Evolutionary conservation across 495 filamentous ascomycete species (phyloP).

Genomic region (Geoglossum glabrum): DNA sequence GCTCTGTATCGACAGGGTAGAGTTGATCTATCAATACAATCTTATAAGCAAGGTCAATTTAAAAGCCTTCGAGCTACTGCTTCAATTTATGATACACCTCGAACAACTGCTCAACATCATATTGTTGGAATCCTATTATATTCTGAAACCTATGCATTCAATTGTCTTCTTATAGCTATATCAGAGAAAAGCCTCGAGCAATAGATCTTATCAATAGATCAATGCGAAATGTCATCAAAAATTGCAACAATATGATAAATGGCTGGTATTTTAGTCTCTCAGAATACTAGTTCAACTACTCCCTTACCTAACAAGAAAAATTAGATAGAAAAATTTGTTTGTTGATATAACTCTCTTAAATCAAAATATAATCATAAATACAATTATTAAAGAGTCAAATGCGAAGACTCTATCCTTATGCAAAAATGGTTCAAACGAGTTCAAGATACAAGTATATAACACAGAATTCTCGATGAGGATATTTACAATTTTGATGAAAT

Average conservation of each 20-base stretch:
- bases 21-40: not conserved
- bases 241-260: not conserved
- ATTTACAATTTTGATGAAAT: slow-evolving; percentile 8
- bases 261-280: not conserved
- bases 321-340: not conserved
- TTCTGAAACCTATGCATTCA: not conserved
- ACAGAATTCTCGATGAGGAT: slow-evolving; percentile 6
- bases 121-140: not conserved
- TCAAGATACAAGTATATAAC: slow-evolving; percentile 1
- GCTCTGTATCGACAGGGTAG: not conserved
- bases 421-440: slow-evolving; percentile 3
- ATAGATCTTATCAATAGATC: not conserved
- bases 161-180: not conserved
- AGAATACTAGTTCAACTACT: not conserved
- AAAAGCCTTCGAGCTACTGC: not conserved
- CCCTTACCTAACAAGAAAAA: not conserved
- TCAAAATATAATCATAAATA: slow-evolving; percentile 4
- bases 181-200: not conserved
- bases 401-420: slow-evolving; percentile 5
- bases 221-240: not conserved
- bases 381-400: slow-evolving; percentile 4
- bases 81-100: not conserved
- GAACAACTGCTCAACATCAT: not conserved
- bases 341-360: not conserved
- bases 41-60: not conserved